Evolutionary conservation across 2,329 filamentous ascomycete genomes (phyloP).

Genomic region (Emergomyces africanus): DNA sequence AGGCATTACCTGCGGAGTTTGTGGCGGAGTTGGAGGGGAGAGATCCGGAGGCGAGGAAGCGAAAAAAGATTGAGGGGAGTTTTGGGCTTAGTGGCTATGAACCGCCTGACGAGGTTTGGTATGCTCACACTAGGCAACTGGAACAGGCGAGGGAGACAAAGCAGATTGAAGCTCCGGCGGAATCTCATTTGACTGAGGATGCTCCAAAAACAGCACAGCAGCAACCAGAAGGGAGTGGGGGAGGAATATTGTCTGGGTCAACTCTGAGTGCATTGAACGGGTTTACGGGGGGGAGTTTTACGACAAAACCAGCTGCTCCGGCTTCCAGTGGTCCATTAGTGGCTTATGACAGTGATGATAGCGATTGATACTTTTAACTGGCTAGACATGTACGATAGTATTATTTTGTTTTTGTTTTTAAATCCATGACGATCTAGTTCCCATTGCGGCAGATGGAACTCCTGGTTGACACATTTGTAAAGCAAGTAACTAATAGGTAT

Average conservation of each 20-base stretch:
- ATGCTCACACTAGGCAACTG: constrained; percentile 61
- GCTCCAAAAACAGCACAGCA: constrained; percentile 17
- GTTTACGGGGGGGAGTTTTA: constrained; percentile 30
- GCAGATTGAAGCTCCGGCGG: constrained; percentile 41
- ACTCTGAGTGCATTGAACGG: constrained; percentile 67
- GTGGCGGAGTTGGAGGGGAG: constrained; percentile 89
- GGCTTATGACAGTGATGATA: constrained; percentile 81
- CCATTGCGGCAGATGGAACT: background rate
- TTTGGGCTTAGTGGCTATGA: constrained; percentile 89
- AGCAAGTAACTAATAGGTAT: background rate
- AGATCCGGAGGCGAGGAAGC: constrained; percentile 74
- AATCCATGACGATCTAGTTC: background rate
- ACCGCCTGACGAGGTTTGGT: constrained; percentile 88
- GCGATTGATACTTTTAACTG: constrained; percentile 33
- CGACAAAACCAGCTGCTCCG: constrained; percentile 32
- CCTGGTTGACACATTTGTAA: background rate
- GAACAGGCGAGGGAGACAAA: constrained; percentile 41
- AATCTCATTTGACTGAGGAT: constrained; percentile 35
- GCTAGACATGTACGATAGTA: constrained; percentile 2
- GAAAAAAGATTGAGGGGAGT: constrained; percentile 75
- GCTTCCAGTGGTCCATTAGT: constrained; percentile 57
- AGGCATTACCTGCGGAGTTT: constrained; percentile 78
- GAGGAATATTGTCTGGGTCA: constrained; percentile 67
- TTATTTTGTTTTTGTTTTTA: too few relatives aligned
- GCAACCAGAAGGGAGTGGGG: constrained; percentile 20